Base-by-base conservation (phyloP, 495 filamentous ascomycete genomes). In the Penicillium steckii region DNA sequence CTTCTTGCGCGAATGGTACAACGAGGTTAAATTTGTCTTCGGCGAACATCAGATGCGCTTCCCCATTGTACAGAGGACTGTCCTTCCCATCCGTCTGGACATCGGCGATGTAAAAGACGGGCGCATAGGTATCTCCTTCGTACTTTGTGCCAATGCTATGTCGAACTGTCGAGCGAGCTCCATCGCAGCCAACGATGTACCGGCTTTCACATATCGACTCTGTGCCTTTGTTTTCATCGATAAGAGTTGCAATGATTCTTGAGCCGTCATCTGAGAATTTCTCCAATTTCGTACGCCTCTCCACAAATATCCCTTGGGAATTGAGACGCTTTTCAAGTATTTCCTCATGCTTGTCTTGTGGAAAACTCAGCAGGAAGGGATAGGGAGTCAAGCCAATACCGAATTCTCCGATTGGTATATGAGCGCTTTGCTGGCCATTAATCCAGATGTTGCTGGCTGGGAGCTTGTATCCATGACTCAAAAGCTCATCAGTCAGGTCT, bases 161-260 rank as follows among this genome's bases (percentile, higher is more conserved):
- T 29, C 71, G 64, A 10, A 74, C 71, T 4, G 48, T 49, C 0
- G 67, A 72, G 52, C 67, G 64, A 2, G 65, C 64, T 2, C 71
- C 69, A 35, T 74, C 71, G 25, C 71, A 74, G 3, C 71, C 71
- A 22, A 66, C 64, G 33, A 74, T 61, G 19, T 62, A 73, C 0
- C 58, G 23, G 3, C 68, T 67, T 18, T 67, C 60, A 41, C 50
- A 64, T 4, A 44, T 57, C n/a, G 27, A 47, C 15, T 68, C 63
- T 21, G 15, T 43, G 1, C 59, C 50, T 21, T 54, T 47, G 8
- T 45, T 32, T 4, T 57, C 43, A 18, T 33, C 32, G 12, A 49
- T 46, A 4, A 72, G 30, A 6, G 51, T 66, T 23, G 71, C 71
- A 8, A 50, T 60, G n/a, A 74, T 53, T 23, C 46, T 46, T 1